Evolutionary conservation across 768 basidiomycete species (phyloP), one percentile per base, ranked within the genome.

Genomic region (Mycena filopes): DNA sequence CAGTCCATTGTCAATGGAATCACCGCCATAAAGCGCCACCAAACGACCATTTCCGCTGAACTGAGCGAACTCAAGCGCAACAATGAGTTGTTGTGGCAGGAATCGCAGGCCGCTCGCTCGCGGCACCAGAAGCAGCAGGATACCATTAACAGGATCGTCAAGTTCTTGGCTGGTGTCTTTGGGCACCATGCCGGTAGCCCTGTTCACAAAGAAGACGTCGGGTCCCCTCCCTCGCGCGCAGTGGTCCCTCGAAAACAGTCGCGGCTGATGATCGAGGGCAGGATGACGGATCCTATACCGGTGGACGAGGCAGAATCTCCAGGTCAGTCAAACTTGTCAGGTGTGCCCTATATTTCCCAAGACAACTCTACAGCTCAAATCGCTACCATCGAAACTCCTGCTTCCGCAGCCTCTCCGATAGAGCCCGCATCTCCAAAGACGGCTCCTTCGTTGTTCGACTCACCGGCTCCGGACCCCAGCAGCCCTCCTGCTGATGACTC

Each of bases 101-200:
- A 99, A 73, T 90, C 95, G 1, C 77, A 95, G 69, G 80, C 86
- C 33, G 87, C 94, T 2, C 83, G 95, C 18, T 88, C 90, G 68
- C 86, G 89, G 60, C 90, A 97, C 73, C 90, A 95, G 75, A 96
- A 94, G 73, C 96, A 98, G 69, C 92, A 98, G 73, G 96, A 99
- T 75, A 98, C 95, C 23, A 95, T 99, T 75, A 95, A 98, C 72
- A 83, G 94, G 59, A 99, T 99, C 65, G 86, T 99, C 67, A 92
- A 95, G 65, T 99, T 99, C 78, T 79, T 99, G 59, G 96, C 96
- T 12, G 90, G 94, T 15, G 91, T 98, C 3, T 99, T 99, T 79
- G 91, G 92, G 15, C 76, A 75, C 47, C 85, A 83, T 57, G 38
- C 55, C 4, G 80, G 81, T 1, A 81, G 77, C 48, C 76, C 81